Conservation (phyloP, 768 basidiomycete species). For the Dentipellis sp. region DNA sequence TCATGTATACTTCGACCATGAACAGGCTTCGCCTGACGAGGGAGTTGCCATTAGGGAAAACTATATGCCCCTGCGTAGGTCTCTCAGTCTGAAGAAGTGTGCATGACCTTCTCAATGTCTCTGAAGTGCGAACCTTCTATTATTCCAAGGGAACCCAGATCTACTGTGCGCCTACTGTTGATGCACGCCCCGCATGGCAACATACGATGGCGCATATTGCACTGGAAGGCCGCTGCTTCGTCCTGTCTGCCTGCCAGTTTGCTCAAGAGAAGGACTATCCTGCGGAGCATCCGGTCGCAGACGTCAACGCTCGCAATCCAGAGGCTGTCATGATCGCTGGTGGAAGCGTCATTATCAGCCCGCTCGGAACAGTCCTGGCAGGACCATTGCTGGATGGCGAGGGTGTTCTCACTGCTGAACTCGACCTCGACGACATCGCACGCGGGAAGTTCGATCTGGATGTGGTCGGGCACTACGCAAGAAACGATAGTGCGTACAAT, state of each 20-base stretch:
- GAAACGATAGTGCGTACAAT: constrained; percentile 39
- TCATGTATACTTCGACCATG: background rate
- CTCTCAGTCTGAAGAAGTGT: background rate
- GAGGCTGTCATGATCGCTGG: constrained; percentile 52
- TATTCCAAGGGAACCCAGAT: constrained; percentile 51
- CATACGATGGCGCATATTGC: constrained; percentile 55
- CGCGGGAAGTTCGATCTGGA: constrained; percentile 58
- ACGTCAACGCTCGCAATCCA: constrained; percentile 26
- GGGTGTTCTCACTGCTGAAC: constrained; percentile 44
- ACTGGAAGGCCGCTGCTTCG: constrained; percentile 60
- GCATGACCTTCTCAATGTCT: background rate
- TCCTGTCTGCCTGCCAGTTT: constrained; percentile 54
- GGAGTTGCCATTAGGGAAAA: constrained; percentile 43
- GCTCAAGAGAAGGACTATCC: constrained; percentile 47
- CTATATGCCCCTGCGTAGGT: constrained; percentile 55
- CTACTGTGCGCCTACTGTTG: constrained; percentile 61
- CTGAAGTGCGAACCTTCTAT: constrained; percentile 46
- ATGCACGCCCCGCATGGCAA: constrained; percentile 47
- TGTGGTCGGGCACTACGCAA: constrained; percentile 50
- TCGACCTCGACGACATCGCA: constrained; percentile 48
- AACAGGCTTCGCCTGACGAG: background rate
- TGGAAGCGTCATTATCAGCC: constrained; percentile 51
- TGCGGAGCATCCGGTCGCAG: constrained; percentile 32
- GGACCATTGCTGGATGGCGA: constrained; percentile 47
- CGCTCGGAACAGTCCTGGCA: constrained; percentile 47